A percentile compares a stretch with the other conserved stretches of the same genome.
Evolutionary conservation across 129 eudicot species (phyloP).

Genomic region (Flaveria trinervia): DNA sequence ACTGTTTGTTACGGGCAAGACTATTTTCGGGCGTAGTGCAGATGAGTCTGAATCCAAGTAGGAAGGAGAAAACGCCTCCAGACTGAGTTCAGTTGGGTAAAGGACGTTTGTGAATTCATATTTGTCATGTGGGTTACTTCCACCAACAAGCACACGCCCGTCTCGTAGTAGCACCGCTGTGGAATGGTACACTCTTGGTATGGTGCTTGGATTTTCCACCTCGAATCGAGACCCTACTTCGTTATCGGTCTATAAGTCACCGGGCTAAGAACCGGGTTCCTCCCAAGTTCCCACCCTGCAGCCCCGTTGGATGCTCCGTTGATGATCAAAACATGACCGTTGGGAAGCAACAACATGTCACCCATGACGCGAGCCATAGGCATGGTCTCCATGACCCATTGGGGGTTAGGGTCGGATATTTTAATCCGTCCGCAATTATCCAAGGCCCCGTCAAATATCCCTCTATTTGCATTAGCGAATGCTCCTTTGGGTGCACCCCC

Average conservation of each 20-base stretch:
- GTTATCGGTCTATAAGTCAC: conserved; percentile 40
- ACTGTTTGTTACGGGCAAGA: conserved; percentile 1
- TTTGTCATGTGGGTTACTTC: conserved; percentile 50
- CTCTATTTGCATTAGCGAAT: conserved; percentile 22
- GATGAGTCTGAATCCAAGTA: conserved; percentile 44
- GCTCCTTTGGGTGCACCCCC: conserved; percentile 39
- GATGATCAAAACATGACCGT: conserved; percentile 48
- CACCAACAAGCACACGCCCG: conserved; percentile 64
- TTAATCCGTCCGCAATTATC: conserved; percentile 29
- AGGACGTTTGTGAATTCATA: conserved; percentile 45
- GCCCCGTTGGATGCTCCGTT: conserved; percentile 53
- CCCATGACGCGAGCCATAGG: conserved; percentile 62
- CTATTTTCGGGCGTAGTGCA: conserved; percentile 37
- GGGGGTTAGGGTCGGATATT: conserved; percentile 28
- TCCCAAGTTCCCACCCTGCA: conserved; percentile 61
- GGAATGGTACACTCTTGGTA: conserved; percentile 61
- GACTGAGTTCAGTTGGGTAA: conserved; percentile 59
- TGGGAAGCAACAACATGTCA: conserved; percentile 62
- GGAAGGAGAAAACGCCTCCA: conserved; percentile 69
- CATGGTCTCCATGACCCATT: conserved; percentile 56
- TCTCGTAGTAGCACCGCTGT: conserved; percentile 47
- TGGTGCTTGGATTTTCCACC: conserved; percentile 41
- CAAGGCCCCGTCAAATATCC: conserved; percentile 24
- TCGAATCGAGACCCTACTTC: conserved; percentile 36
- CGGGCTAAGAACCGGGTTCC: conserved; percentile 49